phyloP scores from a whole-genome alignment of 1,284 basidiomycete species.

The Ceratobasidium sp. region DNA sequence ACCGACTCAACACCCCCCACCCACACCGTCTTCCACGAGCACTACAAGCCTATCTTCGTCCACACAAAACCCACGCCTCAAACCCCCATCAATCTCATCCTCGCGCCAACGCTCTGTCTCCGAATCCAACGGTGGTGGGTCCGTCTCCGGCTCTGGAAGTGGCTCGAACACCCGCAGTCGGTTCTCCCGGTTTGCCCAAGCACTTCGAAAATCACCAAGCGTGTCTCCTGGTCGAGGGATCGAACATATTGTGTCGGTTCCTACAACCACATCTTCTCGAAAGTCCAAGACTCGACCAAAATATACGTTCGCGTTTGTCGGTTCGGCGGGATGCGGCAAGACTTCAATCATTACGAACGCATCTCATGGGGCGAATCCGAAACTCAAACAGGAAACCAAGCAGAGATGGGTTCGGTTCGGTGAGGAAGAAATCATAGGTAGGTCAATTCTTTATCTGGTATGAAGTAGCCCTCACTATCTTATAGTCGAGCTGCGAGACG shows the following conservation, averaged over 20 bases:
- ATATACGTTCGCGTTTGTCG: conserved; percentile 66
- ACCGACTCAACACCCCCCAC: conserved; percentile 22
- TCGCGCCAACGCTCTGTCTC: conserved; percentile 32
- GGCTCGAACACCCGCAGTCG: conserved; percentile 24
- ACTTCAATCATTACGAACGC: conserved; percentile 74
- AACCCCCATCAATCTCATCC: background rate
- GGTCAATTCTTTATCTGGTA: conserved; percentile 19
- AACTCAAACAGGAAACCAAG: conserved; percentile 51
- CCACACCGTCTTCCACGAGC: conserved; percentile 30
- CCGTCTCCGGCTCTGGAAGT: conserved; percentile 25
- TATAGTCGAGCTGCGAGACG: conserved; percentile 26
- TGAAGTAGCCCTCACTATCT: background rate
- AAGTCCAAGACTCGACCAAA: conserved; percentile 26
- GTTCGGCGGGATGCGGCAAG: conserved; percentile 76
- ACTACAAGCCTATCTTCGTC: conserved; percentile 16
- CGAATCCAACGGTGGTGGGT: conserved; percentile 20
- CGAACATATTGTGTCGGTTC: conserved; percentile 19
- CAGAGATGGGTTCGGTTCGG: conserved; percentile 45
- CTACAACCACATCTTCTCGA: no score
- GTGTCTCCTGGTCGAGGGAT: conserved; percentile 31
- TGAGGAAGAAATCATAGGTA: conserved; percentile 59
- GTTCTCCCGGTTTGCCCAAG: conserved; percentile 3
- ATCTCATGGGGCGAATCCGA: conserved; percentile 59
- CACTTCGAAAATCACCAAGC: conserved; percentile 17
- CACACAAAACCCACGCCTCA: background rate